Evolutionary conservation across 2,329 filamentous ascomycete species (phyloP).

Genomic region (Trichoderma sp.): DNA sequence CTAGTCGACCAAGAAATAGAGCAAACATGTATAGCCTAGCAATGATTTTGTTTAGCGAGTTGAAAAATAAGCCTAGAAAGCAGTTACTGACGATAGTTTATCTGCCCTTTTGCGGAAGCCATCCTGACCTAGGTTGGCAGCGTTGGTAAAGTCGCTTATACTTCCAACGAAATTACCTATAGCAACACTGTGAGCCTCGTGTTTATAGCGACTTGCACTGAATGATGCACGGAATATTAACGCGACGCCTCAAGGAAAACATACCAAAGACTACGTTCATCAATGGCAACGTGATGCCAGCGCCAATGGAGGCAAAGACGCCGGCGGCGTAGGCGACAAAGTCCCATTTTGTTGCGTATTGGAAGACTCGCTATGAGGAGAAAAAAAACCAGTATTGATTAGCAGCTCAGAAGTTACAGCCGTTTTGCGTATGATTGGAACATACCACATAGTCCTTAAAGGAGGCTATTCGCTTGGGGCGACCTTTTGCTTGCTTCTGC

Average conservation of each 20-base stretch:
- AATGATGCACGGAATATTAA: neutral
- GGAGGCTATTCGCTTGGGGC: constrained; percentile 47
- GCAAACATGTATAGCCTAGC: constrained; percentile 66
- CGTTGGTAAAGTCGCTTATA: constrained; percentile 43
- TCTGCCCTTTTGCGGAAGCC: constrained; percentile 47
- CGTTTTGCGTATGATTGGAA: neutral
- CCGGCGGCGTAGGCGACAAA: constrained; percentile 50
- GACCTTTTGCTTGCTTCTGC: constrained; percentile 38
- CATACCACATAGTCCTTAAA: constrained; percentile 47
- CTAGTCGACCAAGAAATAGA: constrained; percentile 67
- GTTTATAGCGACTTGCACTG: neutral
- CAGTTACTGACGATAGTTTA: constrained; percentile 43
- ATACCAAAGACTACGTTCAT: constrained; percentile 62
- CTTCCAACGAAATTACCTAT: constrained; percentile 48
- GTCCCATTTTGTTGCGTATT: constrained; percentile 56
- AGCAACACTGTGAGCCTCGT: neutral
- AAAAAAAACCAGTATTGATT: neutral
- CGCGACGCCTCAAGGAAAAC: neutral
- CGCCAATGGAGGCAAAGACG: constrained; percentile 50
- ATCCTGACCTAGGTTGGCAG: constrained; percentile 36
- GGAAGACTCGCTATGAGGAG: constrained; percentile 48
- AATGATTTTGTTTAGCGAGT: neutral
- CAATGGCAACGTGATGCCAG: constrained; percentile 57
- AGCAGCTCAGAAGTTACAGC: neutral
- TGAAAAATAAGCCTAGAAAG: neutral